These are phyloP conservation scores for Antitrichia curtipendula DNA, from an alignment of 225 moss, liverwort and hornwort genomes.

Conservation along the genomic window DNA sequence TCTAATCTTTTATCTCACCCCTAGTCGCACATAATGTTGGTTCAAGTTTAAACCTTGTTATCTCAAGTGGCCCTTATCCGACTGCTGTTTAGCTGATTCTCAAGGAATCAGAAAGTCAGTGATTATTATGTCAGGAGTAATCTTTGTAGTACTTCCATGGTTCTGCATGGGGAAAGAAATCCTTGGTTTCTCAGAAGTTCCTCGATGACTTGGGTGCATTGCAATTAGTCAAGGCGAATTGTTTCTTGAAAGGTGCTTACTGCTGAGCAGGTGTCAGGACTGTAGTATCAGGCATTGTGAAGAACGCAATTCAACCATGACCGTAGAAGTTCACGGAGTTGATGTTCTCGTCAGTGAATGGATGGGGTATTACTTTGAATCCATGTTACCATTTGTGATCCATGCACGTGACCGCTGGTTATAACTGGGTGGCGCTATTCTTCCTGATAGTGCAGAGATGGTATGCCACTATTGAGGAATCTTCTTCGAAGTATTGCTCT, in stretches of 20 bases:
- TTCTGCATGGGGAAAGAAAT: neutral
- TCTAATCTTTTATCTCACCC: neutral
- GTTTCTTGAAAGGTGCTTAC: constrained; percentile 33
- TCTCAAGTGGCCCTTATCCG: neutral
- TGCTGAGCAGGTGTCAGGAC: constrained; percentile 27
- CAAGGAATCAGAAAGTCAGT: neutral
- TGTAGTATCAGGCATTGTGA: constrained; percentile 74
- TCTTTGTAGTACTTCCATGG: neutral
- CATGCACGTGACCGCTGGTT: constrained; percentile 59
- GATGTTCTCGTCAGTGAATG: constrained; percentile 83
- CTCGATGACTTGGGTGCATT: neutral
- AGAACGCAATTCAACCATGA: constrained; percentile 57
- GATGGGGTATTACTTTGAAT: constrained; percentile 88
- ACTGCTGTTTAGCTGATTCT: neutral
- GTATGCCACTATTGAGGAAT: neutral
- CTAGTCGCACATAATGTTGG: neutral
- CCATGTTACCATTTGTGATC: constrained; percentile 71
- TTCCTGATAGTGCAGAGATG: constrained; percentile 40
- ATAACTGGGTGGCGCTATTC: constrained; percentile 74
- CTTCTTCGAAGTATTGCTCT: neutral
- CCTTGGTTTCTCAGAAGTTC: neutral
- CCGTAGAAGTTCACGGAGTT: constrained; percentile 37
- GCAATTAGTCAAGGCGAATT: constrained; percentile 63
- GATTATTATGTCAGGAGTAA: neutral
- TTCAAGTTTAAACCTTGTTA: neutral